Evolutionary conservation across 176 grass and related monocot species (phyloP).

Genomic region (Lolium multiflorum): DNA sequence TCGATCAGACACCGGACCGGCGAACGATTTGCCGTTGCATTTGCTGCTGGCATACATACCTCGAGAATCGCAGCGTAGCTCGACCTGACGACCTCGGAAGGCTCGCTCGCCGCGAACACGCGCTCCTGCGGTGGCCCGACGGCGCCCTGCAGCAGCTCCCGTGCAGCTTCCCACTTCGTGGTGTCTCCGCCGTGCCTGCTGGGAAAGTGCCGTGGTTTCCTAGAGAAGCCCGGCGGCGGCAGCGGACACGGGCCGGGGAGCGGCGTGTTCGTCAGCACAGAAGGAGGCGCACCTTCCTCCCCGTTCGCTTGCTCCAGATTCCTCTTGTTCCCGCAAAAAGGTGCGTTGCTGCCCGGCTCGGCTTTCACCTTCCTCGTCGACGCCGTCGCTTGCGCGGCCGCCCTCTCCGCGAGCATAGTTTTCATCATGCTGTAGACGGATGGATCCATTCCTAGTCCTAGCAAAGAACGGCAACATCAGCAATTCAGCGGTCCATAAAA

Average conservation of each 20-base stretch:
- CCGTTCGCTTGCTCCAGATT: neutral
- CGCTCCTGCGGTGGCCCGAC: neutral
- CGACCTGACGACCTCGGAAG: neutral
- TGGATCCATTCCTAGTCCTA: neutral
- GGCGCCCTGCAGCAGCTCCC: neutral
- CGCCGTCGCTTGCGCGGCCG: neutral
- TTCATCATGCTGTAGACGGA: neutral
- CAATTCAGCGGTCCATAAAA: neutral
- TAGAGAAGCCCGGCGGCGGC: neutral
- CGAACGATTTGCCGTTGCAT: neutral
- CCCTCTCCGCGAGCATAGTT: neutral
- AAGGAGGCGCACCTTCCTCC: neutral
- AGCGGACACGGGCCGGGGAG: too few species aligned
- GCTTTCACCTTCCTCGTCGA: neutral
- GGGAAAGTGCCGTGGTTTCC: neutral
- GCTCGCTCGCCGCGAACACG: conserved; percentile 1
- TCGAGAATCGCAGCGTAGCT: neutral
- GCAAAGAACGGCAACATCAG: neutral
- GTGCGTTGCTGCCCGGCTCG: neutral
- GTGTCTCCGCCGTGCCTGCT: neutral
- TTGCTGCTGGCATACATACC: neutral
- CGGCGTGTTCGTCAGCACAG: neutral
- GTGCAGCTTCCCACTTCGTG: conserved; percentile 7
- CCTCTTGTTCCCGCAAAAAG: neutral
- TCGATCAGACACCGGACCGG: neutral